These are phyloP conservation scores for Geotrichum bryndzae DNA, from an alignment of 1,139 yeast genomes.

Conservation along the genomic window DNA sequence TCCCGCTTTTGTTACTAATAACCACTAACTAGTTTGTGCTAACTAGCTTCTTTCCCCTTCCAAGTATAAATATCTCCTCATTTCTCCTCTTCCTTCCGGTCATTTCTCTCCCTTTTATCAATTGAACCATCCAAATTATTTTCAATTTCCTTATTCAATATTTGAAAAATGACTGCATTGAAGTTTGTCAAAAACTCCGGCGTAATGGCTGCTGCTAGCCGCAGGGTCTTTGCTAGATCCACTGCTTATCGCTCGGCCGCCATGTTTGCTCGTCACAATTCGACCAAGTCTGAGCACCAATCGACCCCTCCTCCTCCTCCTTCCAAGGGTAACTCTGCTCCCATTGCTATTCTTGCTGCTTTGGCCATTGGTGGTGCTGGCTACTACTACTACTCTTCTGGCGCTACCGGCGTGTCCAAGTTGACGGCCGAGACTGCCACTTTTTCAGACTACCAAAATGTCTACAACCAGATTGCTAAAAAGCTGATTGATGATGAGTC, in stretches of 20 bases:
- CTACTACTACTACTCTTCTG: slow-evolving; percentile 21
- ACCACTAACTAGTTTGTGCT: background rate
- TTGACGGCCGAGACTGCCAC: slow-evolving; percentile 32
- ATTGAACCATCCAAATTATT: too few species aligned
- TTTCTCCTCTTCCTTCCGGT: background rate
- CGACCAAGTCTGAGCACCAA: slow-evolving; percentile 17
- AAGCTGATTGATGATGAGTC: slow-evolving; percentile 61
- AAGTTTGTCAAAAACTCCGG: slow-evolving; percentile 17
- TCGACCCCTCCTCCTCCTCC: slow-evolving; percentile 20
- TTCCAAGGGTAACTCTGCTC: slow-evolving; percentile 14
- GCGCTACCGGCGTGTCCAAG: slow-evolving; percentile 25
- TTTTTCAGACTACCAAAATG: slow-evolving; percentile 58
- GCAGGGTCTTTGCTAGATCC: slow-evolving; percentile 9
- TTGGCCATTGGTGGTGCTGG: slow-evolving; percentile 17
- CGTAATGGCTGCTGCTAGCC: slow-evolving; percentile 7
- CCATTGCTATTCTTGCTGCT: slow-evolving; percentile 15
- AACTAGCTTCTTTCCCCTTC: background rate
- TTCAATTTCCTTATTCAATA: background rate
- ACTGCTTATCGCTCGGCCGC: slow-evolving; percentile 2
- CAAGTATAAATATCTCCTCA: slow-evolving; percentile 17
- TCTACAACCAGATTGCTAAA: slow-evolving; percentile 75
- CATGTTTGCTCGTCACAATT: slow-evolving; percentile 18
- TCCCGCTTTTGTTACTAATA: background rate
- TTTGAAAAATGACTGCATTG: slow-evolving; percentile 13
- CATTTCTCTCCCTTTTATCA: background rate